phyloP scores from a whole-genome alignment of 2,329 filamentous ascomycete species.

The Diplodia sapinea region DNA sequence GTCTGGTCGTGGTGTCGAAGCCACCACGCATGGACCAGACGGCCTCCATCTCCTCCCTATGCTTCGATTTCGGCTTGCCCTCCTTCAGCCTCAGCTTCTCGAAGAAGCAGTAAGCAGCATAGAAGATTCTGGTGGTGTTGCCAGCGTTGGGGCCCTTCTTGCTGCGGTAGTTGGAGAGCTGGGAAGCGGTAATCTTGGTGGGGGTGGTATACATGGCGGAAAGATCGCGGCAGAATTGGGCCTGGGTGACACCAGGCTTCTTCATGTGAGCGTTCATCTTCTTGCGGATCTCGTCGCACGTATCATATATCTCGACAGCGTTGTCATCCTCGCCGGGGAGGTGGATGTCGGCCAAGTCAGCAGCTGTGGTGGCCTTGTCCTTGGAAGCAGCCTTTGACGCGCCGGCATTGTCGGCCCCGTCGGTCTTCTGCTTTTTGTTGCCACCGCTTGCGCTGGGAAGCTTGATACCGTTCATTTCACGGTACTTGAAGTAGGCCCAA shows the following conservation, averaged over 20 bases:
- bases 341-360: constrained; percentile 51
- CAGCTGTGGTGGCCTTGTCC: constrained; percentile 9
- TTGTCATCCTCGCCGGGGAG: constrained; percentile 57
- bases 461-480: constrained; percentile 57
- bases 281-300: constrained; percentile 63
- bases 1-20: constrained; percentile 3
- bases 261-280: constrained; percentile 61
- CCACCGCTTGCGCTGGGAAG: constrained; percentile 31
- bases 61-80: constrained; percentile 59
- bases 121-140: constrained; percentile 58
- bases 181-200: constrained; percentile 50
- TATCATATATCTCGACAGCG: constrained; percentile 58
- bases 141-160: constrained; percentile 58
- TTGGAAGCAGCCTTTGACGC: constrained; percentile 36
- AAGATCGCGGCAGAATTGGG: constrained; percentile 59
- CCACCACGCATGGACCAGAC: constrained; percentile 12
- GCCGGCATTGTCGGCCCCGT: background rate
- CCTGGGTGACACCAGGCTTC: constrained; percentile 57
- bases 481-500: constrained; percentile 56
- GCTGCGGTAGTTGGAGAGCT: constrained; percentile 57
- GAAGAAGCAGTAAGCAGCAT: constrained; percentile 64
- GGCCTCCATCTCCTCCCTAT: constrained; percentile 59
- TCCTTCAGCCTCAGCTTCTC: constrained; percentile 63
- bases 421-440: constrained; percentile 42
- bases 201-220: constrained; percentile 48